These are phyloP conservation scores for Cryphonectria radicalis DNA, from an alignment of 2,329 filamentous ascomycete species.

Conservation along the genomic window DNA sequence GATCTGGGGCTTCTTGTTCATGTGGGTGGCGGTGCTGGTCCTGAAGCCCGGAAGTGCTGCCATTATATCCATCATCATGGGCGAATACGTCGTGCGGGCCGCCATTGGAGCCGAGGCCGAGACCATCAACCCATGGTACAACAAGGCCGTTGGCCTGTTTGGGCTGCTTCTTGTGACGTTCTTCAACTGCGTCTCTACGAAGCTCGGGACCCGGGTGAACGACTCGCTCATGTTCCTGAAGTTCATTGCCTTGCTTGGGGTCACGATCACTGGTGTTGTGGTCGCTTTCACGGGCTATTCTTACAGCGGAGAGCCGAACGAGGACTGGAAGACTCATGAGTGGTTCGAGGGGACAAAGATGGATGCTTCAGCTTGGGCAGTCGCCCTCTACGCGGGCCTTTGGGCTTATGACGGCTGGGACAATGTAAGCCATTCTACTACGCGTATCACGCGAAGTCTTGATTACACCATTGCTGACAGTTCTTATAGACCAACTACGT, in stretches of 20 bases:
- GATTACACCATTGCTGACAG: constrained; percentile 6
- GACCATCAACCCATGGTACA: constrained; percentile 82
- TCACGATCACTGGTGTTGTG: constrained; percentile 86
- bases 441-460: not conserved
- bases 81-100: constrained; percentile 92
- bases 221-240: constrained; percentile 98
- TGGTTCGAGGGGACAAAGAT: constrained; percentile 89
- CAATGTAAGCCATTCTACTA: constrained; percentile 68
- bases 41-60: constrained; percentile 91
- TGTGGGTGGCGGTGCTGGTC: constrained; percentile 93
- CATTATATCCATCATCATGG: constrained; percentile 97
- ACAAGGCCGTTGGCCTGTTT: constrained; percentile 81
- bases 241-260: constrained; percentile 84
- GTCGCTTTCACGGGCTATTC: constrained; percentile 87
- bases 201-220: constrained; percentile 82
- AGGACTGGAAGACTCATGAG: constrained; percentile 82
- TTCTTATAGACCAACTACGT: constrained; percentile 87
- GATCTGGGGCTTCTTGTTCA: constrained; percentile 89
- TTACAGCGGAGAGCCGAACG: constrained; percentile 72
- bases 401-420: constrained; percentile 99
- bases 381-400: constrained; percentile 91
- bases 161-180: constrained; percentile 79
- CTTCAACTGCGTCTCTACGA: constrained; percentile 89
- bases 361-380: constrained; percentile 84
- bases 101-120: constrained; percentile 85